Percentiles rank a stretch among this genome's conserved stretches.
These are phyloP conservation scores for Xylariaceae sp. DNA, from an alignment of 2,329 filamentous ascomycete genomes.

Conservation along the genomic window DNA sequence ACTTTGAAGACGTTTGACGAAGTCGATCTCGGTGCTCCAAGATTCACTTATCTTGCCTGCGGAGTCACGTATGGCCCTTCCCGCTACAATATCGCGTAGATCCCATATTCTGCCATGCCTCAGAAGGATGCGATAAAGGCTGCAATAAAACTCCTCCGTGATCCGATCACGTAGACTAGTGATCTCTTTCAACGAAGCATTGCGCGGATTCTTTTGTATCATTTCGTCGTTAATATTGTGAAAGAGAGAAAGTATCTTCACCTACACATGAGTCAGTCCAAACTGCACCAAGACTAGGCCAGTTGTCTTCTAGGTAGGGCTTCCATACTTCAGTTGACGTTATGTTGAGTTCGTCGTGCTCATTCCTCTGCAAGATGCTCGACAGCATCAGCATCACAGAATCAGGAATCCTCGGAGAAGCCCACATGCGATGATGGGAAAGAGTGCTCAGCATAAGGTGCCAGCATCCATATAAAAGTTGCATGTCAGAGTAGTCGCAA, in stretches of 20 bases:
- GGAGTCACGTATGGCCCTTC: background rate
- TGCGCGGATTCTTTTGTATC: too few relatives aligned
- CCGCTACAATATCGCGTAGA: slow-evolving; percentile 1
- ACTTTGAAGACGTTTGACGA: background rate
- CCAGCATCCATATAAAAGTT: slow-evolving; percentile 1
- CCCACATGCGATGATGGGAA: background rate
- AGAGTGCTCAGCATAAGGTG: background rate
- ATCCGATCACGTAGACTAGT: background rate
- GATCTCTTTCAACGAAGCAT: too few relatives aligned
- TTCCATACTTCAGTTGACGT: background rate
- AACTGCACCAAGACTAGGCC: too few relatives aligned
- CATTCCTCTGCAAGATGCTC: too few relatives aligned
- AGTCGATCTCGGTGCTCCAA: background rate
- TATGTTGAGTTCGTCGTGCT: background rate
- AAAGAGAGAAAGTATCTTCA: background rate
- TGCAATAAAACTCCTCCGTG: background rate
- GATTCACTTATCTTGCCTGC: background rate
- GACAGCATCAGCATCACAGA: too few relatives aligned
- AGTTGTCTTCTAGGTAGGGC: background rate
- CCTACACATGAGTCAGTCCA: background rate
- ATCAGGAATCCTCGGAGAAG: background rate
- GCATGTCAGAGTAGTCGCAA: background rate
- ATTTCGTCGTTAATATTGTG: too few relatives aligned
- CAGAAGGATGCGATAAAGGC: background rate
- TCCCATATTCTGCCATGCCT: slow-evolving; percentile 4